Base-by-base conservation (phyloP, 1,139 yeast species). In the Magnusiomyces fungicola region DNA sequence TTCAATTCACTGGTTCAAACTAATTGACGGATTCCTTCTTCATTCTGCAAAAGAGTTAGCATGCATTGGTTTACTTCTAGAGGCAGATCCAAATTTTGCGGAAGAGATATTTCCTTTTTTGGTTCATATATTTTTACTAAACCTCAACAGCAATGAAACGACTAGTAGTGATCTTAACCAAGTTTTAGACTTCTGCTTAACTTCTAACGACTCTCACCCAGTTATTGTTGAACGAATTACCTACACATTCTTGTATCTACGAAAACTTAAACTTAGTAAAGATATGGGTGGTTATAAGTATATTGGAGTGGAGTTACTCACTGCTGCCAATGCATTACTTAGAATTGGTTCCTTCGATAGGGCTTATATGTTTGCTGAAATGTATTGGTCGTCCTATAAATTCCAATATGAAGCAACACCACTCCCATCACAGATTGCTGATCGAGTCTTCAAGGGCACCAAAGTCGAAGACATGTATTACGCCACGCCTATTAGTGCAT, bases 381-480 rank as follows among this genome's bases (percentile, higher is more conserved):
- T 43, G 5, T 24, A 43, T 16, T 43, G 46, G 46, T 43, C 46
- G 2, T 12, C 33, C n/a, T 29, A 18, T 19, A 23, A 41, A 10
- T 25, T 32, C 3, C 14, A 43, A n/a, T 14, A 6, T 3, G 23
- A 34, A 19, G 23, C 16, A 34, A 5, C 4, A 14, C 6, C 6
- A 3, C 23, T 34, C 7, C n/a, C n/a, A n/a, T n/a, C n/a, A n/a
- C n/a, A n/a, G n/a, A n/a, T n/a, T n/a, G 23, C 38, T 3, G 10
- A 18, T 18, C 6, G 4, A 23, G 19, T 34, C 14, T 34, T 34
- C 19, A 34, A 48, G 19, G 39, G 23, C 18, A 36, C 48, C 9
- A 42, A 38, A 1, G 49, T 41, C 18, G 50, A 50, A 4, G 55
- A 52, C 32, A 50, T 52, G 50, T 52, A 40, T 29, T 52, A 52